Evolutionary conservation across 2,329 filamentous ascomycete genomes (phyloP), one percentile per base, ranked within the genome.

Genomic region (Talaromyces sp.): DNA sequence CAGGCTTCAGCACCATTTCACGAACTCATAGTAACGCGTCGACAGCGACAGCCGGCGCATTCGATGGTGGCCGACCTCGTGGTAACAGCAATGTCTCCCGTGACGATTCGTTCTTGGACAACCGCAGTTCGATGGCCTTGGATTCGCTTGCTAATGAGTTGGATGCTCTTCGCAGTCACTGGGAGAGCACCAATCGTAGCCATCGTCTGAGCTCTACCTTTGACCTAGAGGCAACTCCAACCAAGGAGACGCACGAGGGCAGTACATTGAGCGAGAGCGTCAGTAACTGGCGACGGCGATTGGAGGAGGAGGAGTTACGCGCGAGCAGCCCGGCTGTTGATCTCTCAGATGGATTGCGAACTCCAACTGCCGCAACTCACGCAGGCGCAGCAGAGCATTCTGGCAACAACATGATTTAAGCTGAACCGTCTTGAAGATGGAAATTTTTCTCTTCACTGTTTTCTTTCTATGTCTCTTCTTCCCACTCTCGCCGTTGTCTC

Each of bases 151-250:
- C 95, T 11, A 92, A 88, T 68, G 95, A 99, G 80, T 87, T 99
- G 7, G 95, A 99, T 76, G 91, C 91, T 13, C 84, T 99, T 58
- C 88, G 94, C 61, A 91, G 84, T 61, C 93, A 97, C 72, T 99
- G 95, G 95, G 93, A 98, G 80, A 92, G 90, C 45, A 97, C 93
- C 13, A 97, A 94, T 80, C 95, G 96, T 78, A 96, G 92, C 73
- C 97, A 98, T 77, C 90, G 95, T 27, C 82, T 97, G 53, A 96
- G 92, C 78, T 93, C 90, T 73, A 88, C 91, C 61, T 96, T 96
- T 72, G 93, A 97, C 75, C 93, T 96, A 71, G 93, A 97, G 65
- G 81, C 79, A 58, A 82, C 81, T 1, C 81, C 81, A 17, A 81
- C 80, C 15, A 81, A 79, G 70, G 80, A 82, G 43, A 76, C 72